Evolutionary conservation across 495 filamentous ascomycete species (phyloP), one percentile per base, ranked within the genome.

Genomic region (Penicillium simplicissimum): DNA sequence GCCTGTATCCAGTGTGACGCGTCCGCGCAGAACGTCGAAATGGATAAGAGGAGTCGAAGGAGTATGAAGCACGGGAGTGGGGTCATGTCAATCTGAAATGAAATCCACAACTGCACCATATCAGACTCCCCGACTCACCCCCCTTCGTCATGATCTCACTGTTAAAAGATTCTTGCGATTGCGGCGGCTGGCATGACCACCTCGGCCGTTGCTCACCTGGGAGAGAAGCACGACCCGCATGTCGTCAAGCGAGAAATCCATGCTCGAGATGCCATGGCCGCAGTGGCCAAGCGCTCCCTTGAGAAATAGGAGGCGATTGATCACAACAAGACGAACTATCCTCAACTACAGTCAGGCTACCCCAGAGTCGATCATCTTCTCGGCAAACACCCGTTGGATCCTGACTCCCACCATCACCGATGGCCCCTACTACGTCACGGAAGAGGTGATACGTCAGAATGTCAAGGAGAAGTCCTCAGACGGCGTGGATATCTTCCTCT

Each of bases 351-450:
- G 58, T 28, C 56, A 64, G 34, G 52, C 64, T 14, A 69, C 66
- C 11, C 63, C 66, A 14, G 72, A 74, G 28, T 65, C 66, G 14
- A 71, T 74, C 28, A 74, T 86, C 15, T 87, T 86, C 64, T 67
- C 74, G 21, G 80, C 81, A 38, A 79, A 80, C 62, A 81, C 81
- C n/a, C 79, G 81, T 28, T 83, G 81, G 61, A 80, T 86, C 43
- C 71, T 85, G 34, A 73, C 81, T 6, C 83, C 82, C 4, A 81
- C 82, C 33, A 65, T 83, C 52, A 84, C 80, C 7, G 80, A 79
- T 52, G 82, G 83, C 0, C 82, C 83, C 0, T 85, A 84, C 74
- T 84, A 82, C 60, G 78, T 85, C 19, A 77, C 75, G 61, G 82
- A 80, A 25, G 80, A 83, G 63, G 70, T 79, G 34, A 71, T 78